These are phyloP conservation scores for Wickerhamiella occidentalis DNA, from an alignment of 805 yeast species.

Conservation along the genomic window DNA sequence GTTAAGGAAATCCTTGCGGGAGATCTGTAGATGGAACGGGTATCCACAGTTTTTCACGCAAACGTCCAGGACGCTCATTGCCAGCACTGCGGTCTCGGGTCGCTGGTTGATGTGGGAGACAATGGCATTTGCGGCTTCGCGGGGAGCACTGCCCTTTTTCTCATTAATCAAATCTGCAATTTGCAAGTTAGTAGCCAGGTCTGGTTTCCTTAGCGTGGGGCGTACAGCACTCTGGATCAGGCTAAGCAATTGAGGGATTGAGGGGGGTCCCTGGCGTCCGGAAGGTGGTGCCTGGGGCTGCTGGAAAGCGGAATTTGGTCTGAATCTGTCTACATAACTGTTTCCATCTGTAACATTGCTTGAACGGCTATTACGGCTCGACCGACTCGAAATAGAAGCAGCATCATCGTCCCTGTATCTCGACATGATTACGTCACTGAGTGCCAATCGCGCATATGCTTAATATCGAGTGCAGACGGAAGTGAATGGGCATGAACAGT, in stretches of 20 bases:
- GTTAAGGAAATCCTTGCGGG: constrained; percentile 87
- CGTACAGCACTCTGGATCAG: constrained; percentile 71
- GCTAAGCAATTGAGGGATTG: constrained; percentile 15
- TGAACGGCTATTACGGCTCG: not conserved
- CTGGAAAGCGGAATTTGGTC: constrained; percentile 18
- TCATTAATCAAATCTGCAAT: constrained; percentile 89
- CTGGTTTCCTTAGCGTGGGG: constrained; percentile 72
- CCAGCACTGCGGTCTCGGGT: constrained; percentile 73
- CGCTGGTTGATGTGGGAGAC: constrained; percentile 74
- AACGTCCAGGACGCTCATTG: constrained; percentile 65
- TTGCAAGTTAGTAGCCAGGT: constrained; percentile 74
- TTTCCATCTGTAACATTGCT: not conserved
- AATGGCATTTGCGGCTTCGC: constrained; percentile 83
- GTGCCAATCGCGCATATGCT: not conserved
- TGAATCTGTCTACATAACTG: constrained; percentile 21
- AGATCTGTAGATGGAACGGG: constrained; percentile 89
- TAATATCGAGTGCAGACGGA: too few relatives aligned
- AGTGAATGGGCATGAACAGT: too few relatives aligned
- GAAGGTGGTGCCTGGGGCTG: constrained; percentile 4
- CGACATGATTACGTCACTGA: constrained; percentile 6
- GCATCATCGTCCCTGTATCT: constrained; percentile 12
- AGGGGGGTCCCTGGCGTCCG: constrained; percentile 10
- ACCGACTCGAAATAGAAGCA: not conserved
- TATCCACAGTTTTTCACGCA: constrained; percentile 96
- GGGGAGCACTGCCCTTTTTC: constrained; percentile 79